Evolutionary conservation across 768 basidiomycete genomes (phyloP), one percentile per base, ranked within the genome.

Genomic region (Rhodotorula taiwanensis): DNA sequence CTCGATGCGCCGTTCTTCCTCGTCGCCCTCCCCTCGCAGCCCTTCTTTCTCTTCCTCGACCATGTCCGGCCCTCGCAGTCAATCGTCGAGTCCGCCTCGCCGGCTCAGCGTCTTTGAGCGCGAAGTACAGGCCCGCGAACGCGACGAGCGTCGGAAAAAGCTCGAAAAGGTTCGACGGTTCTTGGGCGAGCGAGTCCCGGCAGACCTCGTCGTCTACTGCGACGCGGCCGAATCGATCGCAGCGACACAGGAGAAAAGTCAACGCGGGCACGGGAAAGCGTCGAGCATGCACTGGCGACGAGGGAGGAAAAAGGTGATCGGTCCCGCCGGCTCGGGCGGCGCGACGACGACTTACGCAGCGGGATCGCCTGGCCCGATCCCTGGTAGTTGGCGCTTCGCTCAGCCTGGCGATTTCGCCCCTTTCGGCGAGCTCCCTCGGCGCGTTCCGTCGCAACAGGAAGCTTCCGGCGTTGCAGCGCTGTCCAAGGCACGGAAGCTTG

Each of bases 401-500:
- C n/a, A n/a, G n/a, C n/a, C n/a, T n/a, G n/a, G n/a, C n/a, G n/a
- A n/a, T n/a, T n/a, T n/a, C n/a, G n/a, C n/a, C n/a, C n/a, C n/a
- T n/a, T n/a, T n/a, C n/a, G n/a, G n/a, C n/a, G n/a, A n/a, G n/a
- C n/a, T n/a, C n/a, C n/a, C n/a, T n/a, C n/a, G n/a, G n/a, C n/a
- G n/a, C n/a, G n/a, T n/a, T n/a, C n/a, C n/a, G n/a, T n/a, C n/a
- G n/a, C n/a, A 33, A 15, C 14, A 31, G 45, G 20, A 45, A 8
- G 23, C 3, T n/a, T 5, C 13, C 33, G 45, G 36, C 16, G 53
- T 67, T 14, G 55, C 58, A 7, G 57, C 55, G 43, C 53, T 70
- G 27, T 31, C 48, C 25, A 66, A 41, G 48, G 62, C 69, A n/a
- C 52, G 69, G 33, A 70, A 70, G 56, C 42, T 70, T 13, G 69